Conservation (phyloP, 345 rosid species). For the Sonneratia caseolaris region DNA sequence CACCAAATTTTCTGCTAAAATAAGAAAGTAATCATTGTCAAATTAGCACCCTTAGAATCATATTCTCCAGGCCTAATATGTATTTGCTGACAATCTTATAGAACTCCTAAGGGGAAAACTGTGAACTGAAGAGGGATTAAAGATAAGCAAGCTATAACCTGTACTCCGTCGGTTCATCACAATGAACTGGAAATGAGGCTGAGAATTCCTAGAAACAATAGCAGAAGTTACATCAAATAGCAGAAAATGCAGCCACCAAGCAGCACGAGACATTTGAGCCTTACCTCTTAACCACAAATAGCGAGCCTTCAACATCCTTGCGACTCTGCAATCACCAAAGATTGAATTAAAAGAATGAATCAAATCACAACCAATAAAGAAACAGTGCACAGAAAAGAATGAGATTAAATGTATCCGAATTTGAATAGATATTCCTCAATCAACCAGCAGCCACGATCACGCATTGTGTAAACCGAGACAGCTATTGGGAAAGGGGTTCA, state of each 20-base stretch:
- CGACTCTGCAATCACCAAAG: conserved; percentile 41
- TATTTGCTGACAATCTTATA: neutral
- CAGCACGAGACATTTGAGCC: neutral
- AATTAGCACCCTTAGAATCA: neutral
- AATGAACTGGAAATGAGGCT: conserved; percentile 67
- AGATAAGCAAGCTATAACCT: conserved; percentile 23
- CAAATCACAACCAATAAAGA: neutral
- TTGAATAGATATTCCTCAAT: neutral
- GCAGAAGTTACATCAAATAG: neutral
- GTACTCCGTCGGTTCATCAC: conserved; percentile 66
- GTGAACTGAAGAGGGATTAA: neutral
- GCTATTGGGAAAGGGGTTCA: no score
- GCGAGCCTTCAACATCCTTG: conserved; percentile 72
- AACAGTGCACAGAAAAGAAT: neutral
- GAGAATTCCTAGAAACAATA: conserved; percentile 39
- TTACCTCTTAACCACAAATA: conserved; percentile 66
- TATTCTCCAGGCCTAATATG: neutral
- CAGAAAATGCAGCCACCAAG: neutral
- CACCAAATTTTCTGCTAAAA: conserved; percentile 42
- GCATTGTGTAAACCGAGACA: no score
- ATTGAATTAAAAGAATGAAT: neutral
- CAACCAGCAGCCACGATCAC: neutral
- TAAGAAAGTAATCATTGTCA: neutral
- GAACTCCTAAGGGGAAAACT: neutral
- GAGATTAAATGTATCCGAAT: neutral